Conservation (phyloP, 2,329 filamentous ascomycete genomes). For the Byssochlamys sp. region DNA sequence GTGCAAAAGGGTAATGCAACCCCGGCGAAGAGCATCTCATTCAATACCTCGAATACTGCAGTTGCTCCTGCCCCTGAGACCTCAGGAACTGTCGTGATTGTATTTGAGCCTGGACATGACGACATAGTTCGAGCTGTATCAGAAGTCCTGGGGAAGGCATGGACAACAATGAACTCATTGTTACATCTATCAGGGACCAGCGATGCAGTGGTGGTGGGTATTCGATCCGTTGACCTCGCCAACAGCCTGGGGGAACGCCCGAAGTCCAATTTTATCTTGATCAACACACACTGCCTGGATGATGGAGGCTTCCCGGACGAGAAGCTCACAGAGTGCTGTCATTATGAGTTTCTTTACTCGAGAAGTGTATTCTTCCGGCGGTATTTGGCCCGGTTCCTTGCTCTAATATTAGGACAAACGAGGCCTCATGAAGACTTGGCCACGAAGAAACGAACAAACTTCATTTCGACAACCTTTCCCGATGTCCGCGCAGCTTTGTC, state of each 20-base stretch:
- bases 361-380: constrained; percentile 61
- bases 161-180: constrained; percentile 50
- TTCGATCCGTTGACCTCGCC: constrained; percentile 50
- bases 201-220: constrained; percentile 58
- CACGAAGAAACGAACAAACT: constrained; percentile 65
- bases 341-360: constrained; percentile 81
- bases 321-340: constrained; percentile 57
- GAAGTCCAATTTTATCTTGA: constrained; percentile 52
- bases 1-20: constrained; percentile 16
- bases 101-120: constrained; percentile 64
- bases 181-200: constrained; percentile 46
- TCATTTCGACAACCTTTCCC: constrained; percentile 81
- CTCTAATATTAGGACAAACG: constrained; percentile 69
- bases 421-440: constrained; percentile 63
- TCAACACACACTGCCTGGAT: constrained; percentile 69
- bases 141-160: constrained; percentile 67
- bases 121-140: constrained; percentile 65
- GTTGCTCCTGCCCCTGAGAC: constrained; percentile 7
- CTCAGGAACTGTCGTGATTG: constrained; percentile 45
- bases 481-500: constrained; percentile 73
- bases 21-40: constrained; percentile 11
- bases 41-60: neutral
- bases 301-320: constrained; percentile 60
- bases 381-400: constrained; percentile 68
- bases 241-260: constrained; percentile 51